Base-by-base conservation (phyloP, 208 protist species). In the Acanthamoeba sp. region DNA sequence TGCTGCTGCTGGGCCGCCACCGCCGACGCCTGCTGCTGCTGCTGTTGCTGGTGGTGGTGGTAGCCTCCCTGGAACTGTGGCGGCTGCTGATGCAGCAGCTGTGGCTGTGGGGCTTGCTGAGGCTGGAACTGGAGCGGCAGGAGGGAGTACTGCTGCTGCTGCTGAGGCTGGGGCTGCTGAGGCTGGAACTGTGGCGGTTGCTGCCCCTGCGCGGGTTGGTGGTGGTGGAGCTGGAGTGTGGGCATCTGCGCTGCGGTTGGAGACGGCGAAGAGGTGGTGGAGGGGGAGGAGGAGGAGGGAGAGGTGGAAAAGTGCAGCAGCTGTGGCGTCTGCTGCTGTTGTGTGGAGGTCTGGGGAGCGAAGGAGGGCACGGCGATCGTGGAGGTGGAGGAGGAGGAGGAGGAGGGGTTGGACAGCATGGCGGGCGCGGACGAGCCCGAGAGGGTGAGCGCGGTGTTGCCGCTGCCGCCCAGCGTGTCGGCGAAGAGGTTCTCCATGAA, bases 401-500 rank as follows among this genome's bases (percentile, higher is more conserved):
- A 82, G 34, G 71, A 82, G 20, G 71, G 24, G 24, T 22, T 36
- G 71, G 16, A 78, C 7, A 45, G 29, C 12, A 24, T 62, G 55
- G 55, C 55, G 55, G 55, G 55, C 12, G 55, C 27, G 5, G 14
- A 20, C n/a, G 22, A 34, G n/a, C 59, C 59, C 9, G 59, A 69
- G 9, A 69, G 36, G 34, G 42, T 27, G 73, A 52, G 42, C 20
- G 27, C 6, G 16, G 34, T 52, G 73, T 82, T n/a, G 73, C 34
- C 34, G 73, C 42, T 52, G 73, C 34, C 14, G 42, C 73, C 59
- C n/a, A 69, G 59, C 4, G 59, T 69, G n/a, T 69, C 59, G 22
- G 59, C 59, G 27, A 69, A 69, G 29, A 69, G 29, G 59, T 69
- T 69, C 59, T 69, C 59, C 59, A 69, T 69, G 59, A 69, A 69